These are phyloP conservation scores for Penicillium herquei DNA, from an alignment of 495 filamentous ascomycete species.

Conservation along the genomic window DNA sequence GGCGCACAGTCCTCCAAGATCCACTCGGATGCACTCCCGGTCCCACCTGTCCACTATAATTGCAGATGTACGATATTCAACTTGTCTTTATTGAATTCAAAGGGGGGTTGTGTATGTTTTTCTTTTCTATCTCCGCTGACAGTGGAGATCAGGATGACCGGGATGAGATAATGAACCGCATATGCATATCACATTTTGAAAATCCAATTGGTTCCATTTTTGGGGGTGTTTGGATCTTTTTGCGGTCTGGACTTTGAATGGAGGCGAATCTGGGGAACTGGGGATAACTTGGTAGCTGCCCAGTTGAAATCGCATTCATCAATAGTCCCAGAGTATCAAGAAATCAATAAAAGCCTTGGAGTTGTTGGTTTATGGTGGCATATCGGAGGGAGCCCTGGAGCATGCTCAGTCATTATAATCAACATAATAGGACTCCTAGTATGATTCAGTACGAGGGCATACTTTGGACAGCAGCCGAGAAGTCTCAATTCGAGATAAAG, in stretches of 20 bases:
- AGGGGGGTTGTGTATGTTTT: background rate
- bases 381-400: too few species aligned
- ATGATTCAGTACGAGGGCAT: too few species aligned
- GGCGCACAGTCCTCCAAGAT: background rate
- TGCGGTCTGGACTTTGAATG: background rate
- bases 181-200: slow-evolving; percentile 12
- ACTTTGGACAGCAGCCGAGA: too few species aligned
- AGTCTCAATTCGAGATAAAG: too few species aligned
- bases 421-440: too few species aligned
- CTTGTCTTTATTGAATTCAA: background rate
- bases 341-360: too few species aligned
- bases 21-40: background rate
- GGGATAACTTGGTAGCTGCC: too few species aligned
- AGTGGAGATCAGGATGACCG: background rate
- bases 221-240: background rate
- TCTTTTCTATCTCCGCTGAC: background rate
- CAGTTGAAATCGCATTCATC: too few species aligned
- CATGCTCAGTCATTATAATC: too few species aligned
- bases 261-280: too few species aligned
- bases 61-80: background rate
- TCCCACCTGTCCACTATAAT: background rate
- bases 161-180: slow-evolving; percentile 8
- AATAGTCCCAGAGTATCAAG: too few species aligned
- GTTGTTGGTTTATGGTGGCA: too few species aligned
- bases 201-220: background rate